Base-by-base conservation (phyloP, 352 stramenopile species). In the Phytophthora aleatoria region DNA sequence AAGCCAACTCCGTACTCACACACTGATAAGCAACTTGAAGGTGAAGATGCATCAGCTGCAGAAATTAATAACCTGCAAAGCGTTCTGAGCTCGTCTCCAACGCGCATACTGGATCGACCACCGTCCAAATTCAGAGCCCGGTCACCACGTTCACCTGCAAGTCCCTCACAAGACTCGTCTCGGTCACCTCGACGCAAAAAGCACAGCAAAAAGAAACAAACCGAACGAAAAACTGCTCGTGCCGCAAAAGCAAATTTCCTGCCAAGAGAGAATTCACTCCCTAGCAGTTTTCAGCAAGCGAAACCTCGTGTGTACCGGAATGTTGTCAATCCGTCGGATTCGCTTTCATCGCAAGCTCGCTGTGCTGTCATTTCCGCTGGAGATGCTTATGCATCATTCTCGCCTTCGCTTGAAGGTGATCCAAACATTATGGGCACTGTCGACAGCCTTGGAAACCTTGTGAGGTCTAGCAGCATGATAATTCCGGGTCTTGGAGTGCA, bases 221-320 rank as follows among this genome's bases (percentile, higher is more conserved):
- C 9, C 13, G 30, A 31, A 16, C 48, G n/a, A 57, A 58, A 50
- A 42, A 5, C 27, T 26, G 28, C 6, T 13, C 42, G 42, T 41
- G 50, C 43, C 5, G n/a, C 28, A 33, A 69, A 63, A 9, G 0
- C 33, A 24, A 60, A 26, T 8, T 81, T 73, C 52, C 55, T 73
- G 0, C 76, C 80, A 0, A 65, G 66, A 9, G 65, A 74, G 57
- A 81, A 78, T 51, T 85, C 81, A 12, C 63, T 90, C 4, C 79
- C 76, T n/a, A 89, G 83, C 42, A 77, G 73, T 61, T 92, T 92
- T 51, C 68, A 71, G 27, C 72, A 79, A 45, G 67, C 74, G 10
- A 88, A 82, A 27, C 81, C 83, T 28, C 73, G 70, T 12, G 44
- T 90, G 0, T 92, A 92, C 54, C 69, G 74, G 20, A 79, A 38